phyloP scores from a whole-genome alignment of 2,329 filamentous ascomycete species.

The Neonectria sp. region DNA sequence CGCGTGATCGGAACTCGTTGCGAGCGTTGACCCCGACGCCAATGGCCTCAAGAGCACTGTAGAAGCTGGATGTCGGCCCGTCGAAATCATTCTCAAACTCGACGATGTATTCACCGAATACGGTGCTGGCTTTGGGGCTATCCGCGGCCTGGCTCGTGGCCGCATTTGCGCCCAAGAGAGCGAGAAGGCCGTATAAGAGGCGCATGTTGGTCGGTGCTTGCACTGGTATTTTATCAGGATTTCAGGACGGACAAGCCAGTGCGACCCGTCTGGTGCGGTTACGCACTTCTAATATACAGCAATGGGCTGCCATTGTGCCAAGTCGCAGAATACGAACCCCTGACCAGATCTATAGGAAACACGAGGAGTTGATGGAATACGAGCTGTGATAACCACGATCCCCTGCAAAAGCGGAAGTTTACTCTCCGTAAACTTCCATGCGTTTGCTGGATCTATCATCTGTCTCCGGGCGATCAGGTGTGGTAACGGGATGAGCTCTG shows the following conservation, averaged over 20 bases:
- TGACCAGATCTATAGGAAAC: background rate
- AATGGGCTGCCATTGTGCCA: background rate
- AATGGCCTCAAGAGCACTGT: slow-evolving; percentile 2
- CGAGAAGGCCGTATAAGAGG: background rate
- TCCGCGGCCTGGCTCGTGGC: background rate
- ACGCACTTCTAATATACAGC: background rate
- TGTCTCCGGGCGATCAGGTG: background rate
- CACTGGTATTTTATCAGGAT: too few species aligned
- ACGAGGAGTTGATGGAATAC: slow-evolving; percentile 2
- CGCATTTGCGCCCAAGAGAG: background rate
- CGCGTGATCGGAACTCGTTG: slow-evolving; percentile 9
- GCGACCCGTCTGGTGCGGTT: background rate
- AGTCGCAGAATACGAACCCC: background rate
- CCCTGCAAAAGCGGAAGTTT: background rate
- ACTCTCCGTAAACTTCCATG: background rate
- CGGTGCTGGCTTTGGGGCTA: background rate
- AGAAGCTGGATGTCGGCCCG: background rate
- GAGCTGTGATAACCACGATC: background rate
- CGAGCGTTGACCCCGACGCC: slow-evolving; percentile 1
- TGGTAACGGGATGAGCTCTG: background rate
- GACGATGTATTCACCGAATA: slow-evolving; percentile 9
- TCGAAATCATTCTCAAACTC: slow-evolving; percentile 6
- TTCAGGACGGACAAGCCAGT: background rate
- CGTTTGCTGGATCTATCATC: background rate
- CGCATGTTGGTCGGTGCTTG: background rate